These are phyloP conservation scores for Epichloe bromicola DNA, from an alignment of 2,329 filamentous ascomycete genomes.

Conservation along the genomic window DNA sequence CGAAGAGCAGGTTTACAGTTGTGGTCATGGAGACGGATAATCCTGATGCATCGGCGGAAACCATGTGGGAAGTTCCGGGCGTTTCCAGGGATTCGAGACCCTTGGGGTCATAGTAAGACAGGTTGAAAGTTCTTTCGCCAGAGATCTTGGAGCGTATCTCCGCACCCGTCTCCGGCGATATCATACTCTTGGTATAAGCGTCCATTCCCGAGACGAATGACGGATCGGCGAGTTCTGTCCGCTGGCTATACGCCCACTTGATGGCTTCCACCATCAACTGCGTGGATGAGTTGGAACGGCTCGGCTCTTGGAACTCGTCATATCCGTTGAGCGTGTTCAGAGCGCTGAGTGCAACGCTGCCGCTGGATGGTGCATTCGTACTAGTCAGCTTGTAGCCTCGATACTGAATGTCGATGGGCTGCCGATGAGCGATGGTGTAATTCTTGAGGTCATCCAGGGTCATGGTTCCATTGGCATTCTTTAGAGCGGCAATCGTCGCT, in stretches of 20 bases:
- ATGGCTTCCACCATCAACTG: constrained; percentile 78
- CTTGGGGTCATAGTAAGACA: constrained; percentile 30
- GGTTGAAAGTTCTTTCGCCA: constrained; percentile 23
- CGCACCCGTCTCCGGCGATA: constrained; percentile 48
- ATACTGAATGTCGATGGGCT: constrained; percentile 49
- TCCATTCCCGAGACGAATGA: constrained; percentile 50
- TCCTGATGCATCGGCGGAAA: constrained; percentile 55
- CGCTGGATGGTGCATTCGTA: constrained; percentile 59
- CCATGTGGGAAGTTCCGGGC: constrained; percentile 55
- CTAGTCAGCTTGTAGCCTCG: constrained; percentile 56
- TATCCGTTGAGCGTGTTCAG: constrained; percentile 68
- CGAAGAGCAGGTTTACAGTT: constrained; percentile 71
- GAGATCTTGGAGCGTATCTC: constrained; percentile 34
- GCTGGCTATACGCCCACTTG: constrained; percentile 65
- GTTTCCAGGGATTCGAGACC: constrained; percentile 41
- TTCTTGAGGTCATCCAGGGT: constrained; percentile 57
- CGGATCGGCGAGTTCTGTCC: constrained; percentile 65
- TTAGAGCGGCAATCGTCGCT: constrained; percentile 53
- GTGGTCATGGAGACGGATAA: constrained; percentile 67
- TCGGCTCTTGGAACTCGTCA: constrained; percentile 43
- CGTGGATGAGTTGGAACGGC: constrained; percentile 46
- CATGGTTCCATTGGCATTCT: constrained; percentile 60
- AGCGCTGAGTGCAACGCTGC: constrained; percentile 56
- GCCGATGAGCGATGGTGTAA: constrained; percentile 54
- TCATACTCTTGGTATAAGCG: constrained; percentile 47